Evolutionary conservation across 345 rosid species (phyloP).

Genomic region (Noccaea caerulescens): DNA sequence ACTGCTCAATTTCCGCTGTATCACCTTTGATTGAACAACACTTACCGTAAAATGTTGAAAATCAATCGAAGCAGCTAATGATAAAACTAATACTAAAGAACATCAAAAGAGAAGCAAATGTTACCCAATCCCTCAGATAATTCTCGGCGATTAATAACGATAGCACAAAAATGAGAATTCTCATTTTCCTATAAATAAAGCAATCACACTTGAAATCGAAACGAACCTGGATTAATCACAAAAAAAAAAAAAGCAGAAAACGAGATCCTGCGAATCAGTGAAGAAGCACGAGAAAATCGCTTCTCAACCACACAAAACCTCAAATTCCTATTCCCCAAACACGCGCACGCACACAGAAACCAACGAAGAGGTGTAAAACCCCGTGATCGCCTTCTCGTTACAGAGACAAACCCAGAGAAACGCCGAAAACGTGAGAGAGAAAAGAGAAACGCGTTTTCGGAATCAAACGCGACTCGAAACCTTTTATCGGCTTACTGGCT

Average conservation of each 20-base stretch:
- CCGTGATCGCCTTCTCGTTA: conserved; percentile 38
- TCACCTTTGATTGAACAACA: conserved; percentile 5
- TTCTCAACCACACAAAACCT: conserved; percentile 19
- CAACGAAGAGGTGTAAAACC: conserved; percentile 27
- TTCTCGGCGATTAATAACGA: background rate
- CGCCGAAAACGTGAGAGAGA: conserved; percentile 23
- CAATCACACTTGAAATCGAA: background rate
- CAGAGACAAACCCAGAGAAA: conserved; percentile 15
- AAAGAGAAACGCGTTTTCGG: conserved; percentile 2
- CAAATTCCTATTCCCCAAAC: background rate
- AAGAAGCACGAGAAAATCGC: conserved; percentile 45
- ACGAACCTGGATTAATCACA: conserved; percentile 42
- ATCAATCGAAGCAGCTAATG: conserved; percentile 10
- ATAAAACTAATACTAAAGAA: background rate
- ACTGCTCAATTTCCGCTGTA: conserved; percentile 23
- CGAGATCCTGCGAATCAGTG: conserved; percentile 30
- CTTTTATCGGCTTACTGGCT: background rate
- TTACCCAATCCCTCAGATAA: background rate
- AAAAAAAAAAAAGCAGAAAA: background rate
- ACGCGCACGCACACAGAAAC: background rate
- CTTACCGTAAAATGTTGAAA: background rate
- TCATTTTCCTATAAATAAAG: background rate
- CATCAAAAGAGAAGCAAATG: conserved; percentile 1
- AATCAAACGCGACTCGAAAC: conserved; percentile 17
- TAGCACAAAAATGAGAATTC: background rate